phyloP scores from a whole-genome alignment of 331 rosid species.

The Pyracantha coccinea region DNA sequence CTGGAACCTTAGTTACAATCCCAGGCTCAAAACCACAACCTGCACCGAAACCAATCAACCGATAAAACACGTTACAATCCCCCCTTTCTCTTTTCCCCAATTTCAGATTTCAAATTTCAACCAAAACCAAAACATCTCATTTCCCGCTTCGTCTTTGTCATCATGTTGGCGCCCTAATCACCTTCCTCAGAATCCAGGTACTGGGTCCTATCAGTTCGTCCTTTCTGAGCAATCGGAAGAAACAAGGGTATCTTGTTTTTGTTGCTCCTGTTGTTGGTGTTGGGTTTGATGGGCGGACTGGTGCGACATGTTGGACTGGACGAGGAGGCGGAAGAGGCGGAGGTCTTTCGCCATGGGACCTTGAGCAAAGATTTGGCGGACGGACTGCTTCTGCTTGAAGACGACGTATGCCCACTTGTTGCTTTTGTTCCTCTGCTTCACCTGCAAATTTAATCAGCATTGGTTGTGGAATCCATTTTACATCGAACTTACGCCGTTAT shows the following conservation, averaged over 20 bases:
- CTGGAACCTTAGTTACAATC: conserved; percentile 55
- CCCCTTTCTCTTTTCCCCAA: neutral
- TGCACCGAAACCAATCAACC: conserved; percentile 8
- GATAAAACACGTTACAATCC: neutral
- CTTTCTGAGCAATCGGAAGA: conserved; percentile 3
- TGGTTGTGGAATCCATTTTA: too few species aligned
- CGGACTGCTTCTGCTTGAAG: conserved; percentile 73
- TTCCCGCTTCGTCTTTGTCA: conserved; percentile 13
- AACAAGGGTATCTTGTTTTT: neutral
- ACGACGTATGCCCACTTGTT: conserved; percentile 71
- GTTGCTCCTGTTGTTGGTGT: neutral
- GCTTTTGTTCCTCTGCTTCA: conserved; percentile 68
- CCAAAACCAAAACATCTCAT: neutral
- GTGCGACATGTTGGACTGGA: conserved; percentile 78
- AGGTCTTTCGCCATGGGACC: conserved; percentile 65
- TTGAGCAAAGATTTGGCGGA: conserved; percentile 68
- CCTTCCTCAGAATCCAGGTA: conserved; percentile 42
- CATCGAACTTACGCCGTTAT: too few species aligned
- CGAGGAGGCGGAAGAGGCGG: conserved; percentile 61
- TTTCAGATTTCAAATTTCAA: neutral
- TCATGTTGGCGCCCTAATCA: neutral
- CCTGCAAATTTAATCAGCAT: conserved; percentile 24
- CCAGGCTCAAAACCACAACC: conserved; percentile 40
- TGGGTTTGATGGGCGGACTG: conserved; percentile 26
- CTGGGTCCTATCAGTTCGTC: conserved; percentile 51